Evolutionary conservation across 1,284 basidiomycete species (phyloP).

Genomic region (Malassezia yamatoensis): DNA sequence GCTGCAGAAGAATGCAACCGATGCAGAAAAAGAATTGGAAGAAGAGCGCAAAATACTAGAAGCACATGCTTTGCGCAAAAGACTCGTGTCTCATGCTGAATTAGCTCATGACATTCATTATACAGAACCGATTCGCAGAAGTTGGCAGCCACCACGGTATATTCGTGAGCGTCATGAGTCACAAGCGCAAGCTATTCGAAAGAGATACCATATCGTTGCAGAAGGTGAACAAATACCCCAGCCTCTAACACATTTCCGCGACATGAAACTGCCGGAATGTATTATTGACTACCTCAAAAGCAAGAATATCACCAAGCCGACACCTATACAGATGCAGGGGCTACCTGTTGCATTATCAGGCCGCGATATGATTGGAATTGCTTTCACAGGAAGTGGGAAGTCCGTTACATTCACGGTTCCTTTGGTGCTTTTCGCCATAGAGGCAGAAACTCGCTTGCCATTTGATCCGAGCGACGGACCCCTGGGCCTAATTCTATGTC

Average conservation of each 20-base stretch:
- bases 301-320: constrained; percentile 68
- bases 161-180: constrained; percentile 63
- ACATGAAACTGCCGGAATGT: constrained; percentile 90
- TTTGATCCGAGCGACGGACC: constrained; percentile 89
- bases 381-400: constrained; percentile 51
- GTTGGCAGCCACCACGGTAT: constrained; percentile 78
- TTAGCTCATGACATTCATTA: constrained; percentile 85
- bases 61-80: constrained; percentile 78
- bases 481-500: constrained; percentile 80
- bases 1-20: constrained; percentile 57
- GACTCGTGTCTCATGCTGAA: constrained; percentile 82
- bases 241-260: constrained; percentile 80
- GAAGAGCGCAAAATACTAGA: constrained; percentile 79
- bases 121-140: constrained; percentile 73
- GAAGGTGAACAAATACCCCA: constrained; percentile 89
- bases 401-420: constrained; percentile 51
- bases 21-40: constrained; percentile 73
- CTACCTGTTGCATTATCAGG: constrained; percentile 67
- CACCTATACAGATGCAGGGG: constrained; percentile 94
- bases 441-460: constrained; percentile 81
- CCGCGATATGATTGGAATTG: constrained; percentile 52
- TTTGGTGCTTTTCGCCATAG: constrained; percentile 57
- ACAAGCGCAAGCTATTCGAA: constrained; percentile 65
- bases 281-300: constrained; percentile 74
- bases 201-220: constrained; percentile 81